These are phyloP conservation scores for Spizellomyces punctatus DNA, from an alignment of 192 early-diverging fungal species.

Conservation along the genomic window DNA sequence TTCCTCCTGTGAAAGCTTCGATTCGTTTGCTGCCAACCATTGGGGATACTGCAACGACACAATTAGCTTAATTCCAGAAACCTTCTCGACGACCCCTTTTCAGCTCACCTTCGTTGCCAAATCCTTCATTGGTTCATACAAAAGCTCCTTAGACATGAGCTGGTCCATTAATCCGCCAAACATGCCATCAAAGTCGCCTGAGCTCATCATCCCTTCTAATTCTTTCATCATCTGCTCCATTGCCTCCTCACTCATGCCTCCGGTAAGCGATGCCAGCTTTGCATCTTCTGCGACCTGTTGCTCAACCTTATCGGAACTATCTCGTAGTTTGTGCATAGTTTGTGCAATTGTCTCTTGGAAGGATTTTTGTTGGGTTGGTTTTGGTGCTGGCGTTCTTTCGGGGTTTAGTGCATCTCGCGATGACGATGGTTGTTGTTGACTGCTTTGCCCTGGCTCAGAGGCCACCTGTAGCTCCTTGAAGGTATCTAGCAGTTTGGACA, in stretches of 20 bases:
- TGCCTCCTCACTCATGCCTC: slow-evolving; percentile 58
- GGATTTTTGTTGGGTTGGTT: slow-evolving; percentile 2
- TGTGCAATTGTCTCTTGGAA: slow-evolving; percentile 90
- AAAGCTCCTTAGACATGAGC: slow-evolving; percentile 89
- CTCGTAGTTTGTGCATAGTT: slow-evolving; percentile 87
- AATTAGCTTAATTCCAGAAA: too few relatives aligned
- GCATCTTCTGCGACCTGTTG: slow-evolving; percentile 31
- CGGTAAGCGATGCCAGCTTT: slow-evolving; percentile 20
- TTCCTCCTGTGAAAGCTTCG: slow-evolving; percentile 69
- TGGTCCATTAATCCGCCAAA: slow-evolving; percentile 89
- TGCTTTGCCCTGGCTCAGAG: background rate
- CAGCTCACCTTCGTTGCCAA: slow-evolving; percentile 70
- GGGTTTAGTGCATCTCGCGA: background rate
- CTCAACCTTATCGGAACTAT: slow-evolving; percentile 81
- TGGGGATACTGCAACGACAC: slow-evolving; percentile 72
- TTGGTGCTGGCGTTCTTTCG: slow-evolving; percentile 50
- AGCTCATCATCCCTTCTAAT: slow-evolving; percentile 75
- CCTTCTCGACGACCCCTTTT: too few relatives aligned
- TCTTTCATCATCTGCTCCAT: slow-evolving; percentile 88
- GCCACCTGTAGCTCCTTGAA: slow-evolving; percentile 25
- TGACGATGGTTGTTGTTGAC: slow-evolving; percentile 2
- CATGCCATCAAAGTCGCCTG: slow-evolving; percentile 80
- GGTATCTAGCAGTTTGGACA: slow-evolving; percentile 25
- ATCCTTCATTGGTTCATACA: slow-evolving; percentile 97
- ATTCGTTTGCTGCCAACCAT: slow-evolving; percentile 82